phyloP scores from a whole-genome alignment of 768 basidiomycete species.

The Ramaria rubella region DNA sequence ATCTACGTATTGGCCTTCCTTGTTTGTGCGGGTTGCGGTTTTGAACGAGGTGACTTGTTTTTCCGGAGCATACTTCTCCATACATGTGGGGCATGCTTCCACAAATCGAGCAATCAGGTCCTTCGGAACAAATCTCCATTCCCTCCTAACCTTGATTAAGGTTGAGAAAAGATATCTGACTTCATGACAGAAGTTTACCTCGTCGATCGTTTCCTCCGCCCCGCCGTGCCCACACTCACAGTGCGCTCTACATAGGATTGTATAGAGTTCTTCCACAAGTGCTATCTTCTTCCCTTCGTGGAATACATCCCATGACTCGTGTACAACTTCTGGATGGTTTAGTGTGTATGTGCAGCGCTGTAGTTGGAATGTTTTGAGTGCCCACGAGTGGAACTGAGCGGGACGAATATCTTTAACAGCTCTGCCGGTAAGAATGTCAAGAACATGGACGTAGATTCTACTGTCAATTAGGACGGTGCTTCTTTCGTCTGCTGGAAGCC shows the following conservation, averaged over 20 bases:
- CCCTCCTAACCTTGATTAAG: slow-evolving; percentile 50
- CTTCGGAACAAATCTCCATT: slow-evolving; percentile 82
- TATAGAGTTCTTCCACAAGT: no score
- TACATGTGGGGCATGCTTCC: slow-evolving; percentile 73
- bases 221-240: no score
- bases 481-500: no score
- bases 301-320: not conserved
- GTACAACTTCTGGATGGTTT: slow-evolving; percentile 9
- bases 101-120: slow-evolving; percentile 75
- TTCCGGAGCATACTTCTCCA: no score
- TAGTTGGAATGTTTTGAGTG: slow-evolving; percentile 69
- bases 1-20: no score
- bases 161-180: slow-evolving; percentile 12
- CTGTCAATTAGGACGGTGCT: not conserved
- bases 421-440: not conserved
- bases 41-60: no score
- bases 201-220: no score
- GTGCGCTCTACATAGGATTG: no score
- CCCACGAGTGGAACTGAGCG: slow-evolving; percentile 69
- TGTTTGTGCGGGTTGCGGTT: no score
- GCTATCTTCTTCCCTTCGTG: not conserved
- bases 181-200: no score
- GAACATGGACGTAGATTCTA: not conserved
- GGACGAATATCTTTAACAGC: not conserved
- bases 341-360: slow-evolving; percentile 20